Conservation (phyloP, 2,329 filamentous ascomycete genomes). For the Trichoderma simmonsii region DNA sequence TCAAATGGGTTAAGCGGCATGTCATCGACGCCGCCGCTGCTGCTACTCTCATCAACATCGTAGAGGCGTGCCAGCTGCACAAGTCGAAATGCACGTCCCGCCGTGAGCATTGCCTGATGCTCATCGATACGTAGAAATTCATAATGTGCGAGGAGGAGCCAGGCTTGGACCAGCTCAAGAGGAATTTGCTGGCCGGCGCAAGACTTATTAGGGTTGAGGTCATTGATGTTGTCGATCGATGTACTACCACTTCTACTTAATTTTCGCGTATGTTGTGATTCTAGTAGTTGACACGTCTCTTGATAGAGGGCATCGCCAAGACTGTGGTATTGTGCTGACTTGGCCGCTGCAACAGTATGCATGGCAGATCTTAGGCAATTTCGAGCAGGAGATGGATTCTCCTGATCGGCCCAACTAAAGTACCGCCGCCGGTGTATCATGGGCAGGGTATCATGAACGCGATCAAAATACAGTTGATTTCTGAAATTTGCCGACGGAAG, state of each 20-base stretch:
- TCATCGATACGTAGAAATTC: not conserved
- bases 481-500: not conserved
- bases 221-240: not conserved
- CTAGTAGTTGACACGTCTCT: not conserved
- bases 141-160: not conserved
- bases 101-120: not conserved
- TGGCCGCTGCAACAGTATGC: not conserved
- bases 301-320: not conserved
- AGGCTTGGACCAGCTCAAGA: not conserved
- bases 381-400: not conserved
- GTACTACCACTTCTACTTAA: not conserved
- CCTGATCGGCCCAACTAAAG: not conserved
- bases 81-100: not conserved
- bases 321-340: not conserved
- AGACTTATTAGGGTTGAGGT: not conserved
- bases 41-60: not conserved
- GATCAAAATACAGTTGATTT: not conserved
- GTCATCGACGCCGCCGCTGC: not conserved
- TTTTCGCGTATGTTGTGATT: not conserved
- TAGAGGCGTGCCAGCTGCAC: not conserved
- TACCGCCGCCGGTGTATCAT: not conserved
- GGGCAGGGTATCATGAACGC: not conserved
- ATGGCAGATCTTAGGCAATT: not conserved
- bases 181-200: not conserved
- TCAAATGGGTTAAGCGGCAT: not conserved